Conservation (phyloP, 768 basidiomycete species). For the Mrakia hoshinonis region DNA sequence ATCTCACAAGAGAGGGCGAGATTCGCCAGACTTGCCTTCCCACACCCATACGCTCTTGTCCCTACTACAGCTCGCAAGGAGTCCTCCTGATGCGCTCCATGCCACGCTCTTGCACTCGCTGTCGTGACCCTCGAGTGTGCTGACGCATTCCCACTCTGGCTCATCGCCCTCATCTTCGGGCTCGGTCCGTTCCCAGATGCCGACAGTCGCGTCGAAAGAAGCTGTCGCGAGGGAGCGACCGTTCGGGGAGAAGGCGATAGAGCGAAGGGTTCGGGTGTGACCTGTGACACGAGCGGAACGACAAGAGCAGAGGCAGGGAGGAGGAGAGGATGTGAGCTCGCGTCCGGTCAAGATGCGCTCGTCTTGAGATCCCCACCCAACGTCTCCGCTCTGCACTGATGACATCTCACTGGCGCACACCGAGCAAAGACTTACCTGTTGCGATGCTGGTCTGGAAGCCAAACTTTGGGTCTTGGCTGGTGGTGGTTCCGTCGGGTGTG, state of each 20-base stretch:
- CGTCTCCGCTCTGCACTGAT: too few species aligned
- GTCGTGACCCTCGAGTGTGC: conserved; percentile 85
- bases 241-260: conserved; percentile 79
- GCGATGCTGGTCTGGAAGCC: conserved; percentile 14
- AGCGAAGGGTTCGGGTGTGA: conserved; percentile 78
- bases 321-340: background rate
- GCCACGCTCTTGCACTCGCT: conserved; percentile 88
- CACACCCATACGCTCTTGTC: conserved; percentile 99
- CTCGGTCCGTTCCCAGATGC: conserved; percentile 68
- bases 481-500: background rate
- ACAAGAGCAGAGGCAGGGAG: background rate
- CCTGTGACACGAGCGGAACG: conserved; percentile 44
- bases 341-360: background rate
- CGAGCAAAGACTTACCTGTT: conserved; percentile 12
- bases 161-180: conserved; percentile 59
- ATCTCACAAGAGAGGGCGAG: background rate
- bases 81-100: conserved; percentile 63
- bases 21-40: conserved; percentile 64
- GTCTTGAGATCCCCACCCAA: background rate
- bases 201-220: conserved; percentile 87
- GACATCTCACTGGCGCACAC: background rate
- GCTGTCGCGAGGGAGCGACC: conserved; percentile 80
- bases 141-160: conserved; percentile 90
- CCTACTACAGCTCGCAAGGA: conserved; percentile 87
- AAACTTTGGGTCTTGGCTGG: background rate